These are phyloP conservation scores for Hypholoma sublateritium DNA, from an alignment of 768 basidiomycete species.

Conservation along the genomic window DNA sequence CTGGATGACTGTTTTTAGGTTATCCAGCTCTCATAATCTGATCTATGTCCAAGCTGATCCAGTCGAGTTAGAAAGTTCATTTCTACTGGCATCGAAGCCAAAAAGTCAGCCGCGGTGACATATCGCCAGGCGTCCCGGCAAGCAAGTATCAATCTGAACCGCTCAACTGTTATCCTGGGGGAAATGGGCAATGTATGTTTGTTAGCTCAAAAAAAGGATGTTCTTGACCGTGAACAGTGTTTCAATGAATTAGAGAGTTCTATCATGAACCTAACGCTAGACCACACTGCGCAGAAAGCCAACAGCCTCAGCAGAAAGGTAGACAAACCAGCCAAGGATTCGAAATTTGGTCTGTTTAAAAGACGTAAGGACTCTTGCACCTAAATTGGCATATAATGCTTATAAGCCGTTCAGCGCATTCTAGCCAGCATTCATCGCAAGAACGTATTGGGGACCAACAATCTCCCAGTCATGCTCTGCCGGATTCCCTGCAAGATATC, in stretches of 20 bases:
- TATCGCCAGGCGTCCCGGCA: constrained; percentile 41
- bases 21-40: constrained; percentile 11
- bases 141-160: constrained; percentile 44
- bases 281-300: constrained; percentile 36
- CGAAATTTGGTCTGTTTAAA: constrained; percentile 62
- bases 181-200: constrained; percentile 64
- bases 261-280: constrained; percentile 41
- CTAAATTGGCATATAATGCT: neutral
- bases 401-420: neutral
- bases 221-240: constrained; percentile 37
- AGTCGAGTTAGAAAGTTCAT: constrained; percentile 58
- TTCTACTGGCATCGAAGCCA: constrained; percentile 44
- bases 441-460: constrained; percentile 7
- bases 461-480: constrained; percentile 10
- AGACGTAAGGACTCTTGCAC: constrained; percentile 40
- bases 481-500: constrained; percentile 39
- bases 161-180: constrained; percentile 53
- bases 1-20: constrained; percentile 82
- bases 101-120: constrained; percentile 40
- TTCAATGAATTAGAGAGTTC: constrained; percentile 60
- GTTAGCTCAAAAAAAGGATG: neutral
- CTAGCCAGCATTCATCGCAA: constrained; percentile 13
- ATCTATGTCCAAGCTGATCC: constrained; percentile 13
- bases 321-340: constrained; percentile 48
- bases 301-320: constrained; percentile 42